Percentiles rank a stretch among this genome's conserved stretches.
phyloP scores from a whole-genome alignment of 192 early-diverging fungal genomes.

The Backusella luteola region DNA sequence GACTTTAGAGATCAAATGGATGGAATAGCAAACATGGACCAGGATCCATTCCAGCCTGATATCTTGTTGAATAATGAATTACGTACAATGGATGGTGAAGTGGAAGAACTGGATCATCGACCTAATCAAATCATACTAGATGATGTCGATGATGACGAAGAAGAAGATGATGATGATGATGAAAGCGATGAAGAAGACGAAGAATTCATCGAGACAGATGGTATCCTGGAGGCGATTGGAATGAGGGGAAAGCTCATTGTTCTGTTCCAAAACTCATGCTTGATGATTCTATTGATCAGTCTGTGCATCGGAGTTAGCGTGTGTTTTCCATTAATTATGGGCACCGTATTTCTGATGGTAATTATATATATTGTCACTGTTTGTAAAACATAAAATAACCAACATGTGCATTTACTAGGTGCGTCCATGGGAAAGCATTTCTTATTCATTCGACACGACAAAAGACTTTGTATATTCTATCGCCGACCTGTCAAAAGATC shows the following conservation, averaged over 20 bases:
- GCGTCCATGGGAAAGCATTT: neutral
- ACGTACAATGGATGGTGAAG: neutral
- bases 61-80: neutral
- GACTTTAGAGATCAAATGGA: conserved; percentile 3
- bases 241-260: conserved; percentile 76
- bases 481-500: neutral
- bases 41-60: neutral
- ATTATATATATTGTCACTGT: neutral
- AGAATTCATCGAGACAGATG: conserved; percentile 61
- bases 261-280: conserved; percentile 75
- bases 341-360: conserved; percentile 46
- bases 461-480: neutral
- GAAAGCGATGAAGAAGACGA: conserved; percentile 43
- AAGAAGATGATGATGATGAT: conserved; percentile 4
- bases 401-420: neutral
- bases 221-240: conserved; percentile 81
- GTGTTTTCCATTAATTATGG: conserved; percentile 70
- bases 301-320: conserved; percentile 63
- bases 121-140: neutral
- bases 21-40: neutral
- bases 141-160: neutral
- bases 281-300: conserved; percentile 73
- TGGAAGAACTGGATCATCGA: neutral
- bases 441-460: neutral
- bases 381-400: no score